Base-by-base conservation (phyloP, 2,329 filamentous ascomycete genomes). In the Fusarium lyarnte region DNA sequence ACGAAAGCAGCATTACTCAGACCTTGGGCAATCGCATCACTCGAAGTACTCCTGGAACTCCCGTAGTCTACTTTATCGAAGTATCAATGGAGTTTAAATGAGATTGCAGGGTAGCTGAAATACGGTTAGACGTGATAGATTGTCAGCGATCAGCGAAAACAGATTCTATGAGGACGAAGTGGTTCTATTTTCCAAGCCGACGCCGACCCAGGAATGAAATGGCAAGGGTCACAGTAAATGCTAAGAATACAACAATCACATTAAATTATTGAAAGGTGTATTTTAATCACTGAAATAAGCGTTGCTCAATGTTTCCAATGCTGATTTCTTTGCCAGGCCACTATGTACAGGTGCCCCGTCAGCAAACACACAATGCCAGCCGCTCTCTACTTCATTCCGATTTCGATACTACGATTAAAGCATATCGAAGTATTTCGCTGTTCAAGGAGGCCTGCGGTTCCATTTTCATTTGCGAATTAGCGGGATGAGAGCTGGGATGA, bases 1-100 rank as follows among this genome's bases (percentile, higher is more conserved):
- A 27, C 12, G 17, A 27, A 4, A 13, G 10, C 23, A 16, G 16
- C 12, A n/a, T 8, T n/a, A 31, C 5, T 25, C 21, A 31, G 11
- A 9, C 4, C 19, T 17, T 47, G 14, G 14, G 23, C 31, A n/a
- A 19, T 35, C 14, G 29, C 14, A 7, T 10, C 11, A 36, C 10
- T 27, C 3, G 8, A n/a, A 9, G 21, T 29, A n/a, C 13, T 49
- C 31, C 17, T 10, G 13, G n/a, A n/a, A 12, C 21, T 35, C 11
- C 36, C 10, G 11, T 3, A 51, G 10, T 14, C 8, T 3, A 5
- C n/a, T 4, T 23, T 3, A 13, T 19, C 3, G 6, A 19, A 14
- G n/a, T 5, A 25, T 4, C 8, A 8, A 19, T 14, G 9, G 6
- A 35, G 4, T 25, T 19, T 0, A 12, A 2, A 14, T 1, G 1